Conservation (phyloP, 441 rosid species). For the Gossypium schwendimanii region DNA sequence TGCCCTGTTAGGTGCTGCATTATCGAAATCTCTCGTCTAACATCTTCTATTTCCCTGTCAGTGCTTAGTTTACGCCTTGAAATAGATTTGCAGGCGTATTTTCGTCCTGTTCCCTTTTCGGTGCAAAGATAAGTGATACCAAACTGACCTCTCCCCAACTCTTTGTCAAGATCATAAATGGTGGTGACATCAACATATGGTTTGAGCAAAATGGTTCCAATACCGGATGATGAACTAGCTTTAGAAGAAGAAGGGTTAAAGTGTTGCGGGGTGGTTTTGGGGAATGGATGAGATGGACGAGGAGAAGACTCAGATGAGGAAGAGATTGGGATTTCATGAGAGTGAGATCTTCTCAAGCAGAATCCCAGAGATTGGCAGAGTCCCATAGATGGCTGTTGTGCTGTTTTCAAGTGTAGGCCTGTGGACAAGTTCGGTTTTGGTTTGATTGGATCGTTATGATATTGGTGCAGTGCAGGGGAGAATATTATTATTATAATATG, state of each 20-base stretch:
- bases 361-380: constrained; percentile 34
- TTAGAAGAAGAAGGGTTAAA: background rate
- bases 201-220: constrained; percentile 33
- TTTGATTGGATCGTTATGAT: background rate
- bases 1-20: constrained; percentile 57
- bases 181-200: constrained; percentile 37
- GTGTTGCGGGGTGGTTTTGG: constrained; percentile 14
- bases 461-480: background rate
- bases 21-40: constrained; percentile 47
- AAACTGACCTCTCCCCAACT: constrained; percentile 55
- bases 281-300: constrained; percentile 16
- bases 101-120: constrained; percentile 39
- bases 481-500: background rate
- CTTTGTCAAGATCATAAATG: constrained; percentile 38
- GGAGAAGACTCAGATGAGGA: constrained; percentile 42
- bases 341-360: constrained; percentile 38
- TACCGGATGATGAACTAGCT: constrained; percentile 26
- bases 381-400: background rate
- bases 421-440: background rate
- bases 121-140: constrained; percentile 48
- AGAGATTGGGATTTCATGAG: constrained; percentile 53
- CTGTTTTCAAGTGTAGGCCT: background rate
- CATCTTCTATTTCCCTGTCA: constrained; percentile 38
- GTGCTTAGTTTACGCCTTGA: constrained; percentile 35
- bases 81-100: constrained; percentile 60